Percentiles rank a stretch among this genome's conserved stretches.
Conservation (phyloP, 495 filamentous ascomycete species). For the Annulohypoxylon moriforme region DNA sequence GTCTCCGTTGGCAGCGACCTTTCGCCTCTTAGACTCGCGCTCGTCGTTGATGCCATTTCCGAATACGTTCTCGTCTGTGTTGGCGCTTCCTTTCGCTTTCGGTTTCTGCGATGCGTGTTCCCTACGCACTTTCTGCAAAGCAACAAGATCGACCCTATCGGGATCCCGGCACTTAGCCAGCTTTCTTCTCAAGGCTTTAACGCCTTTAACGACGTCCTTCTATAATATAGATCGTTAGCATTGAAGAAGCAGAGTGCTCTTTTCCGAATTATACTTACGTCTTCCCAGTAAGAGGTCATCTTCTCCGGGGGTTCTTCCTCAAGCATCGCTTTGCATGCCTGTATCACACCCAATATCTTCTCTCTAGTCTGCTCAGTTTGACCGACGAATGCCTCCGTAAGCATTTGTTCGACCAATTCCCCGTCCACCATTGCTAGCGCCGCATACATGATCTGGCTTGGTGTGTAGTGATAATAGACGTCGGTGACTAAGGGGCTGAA, state of each 20-base stretch:
- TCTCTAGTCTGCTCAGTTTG: conserved; percentile 52
- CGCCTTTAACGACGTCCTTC: conserved; percentile 53
- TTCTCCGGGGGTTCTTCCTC: conserved; percentile 59
- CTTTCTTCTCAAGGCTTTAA: conserved; percentile 74
- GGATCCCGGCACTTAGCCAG: conserved; percentile 83
- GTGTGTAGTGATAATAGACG: conserved; percentile 95
- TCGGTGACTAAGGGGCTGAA: conserved; percentile 86
- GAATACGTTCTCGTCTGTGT: conserved; percentile 58
- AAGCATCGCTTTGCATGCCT: conserved; percentile 64
- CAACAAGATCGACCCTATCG: conserved; percentile 69
- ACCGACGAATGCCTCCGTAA: conserved; percentile 72
- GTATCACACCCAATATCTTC: conserved; percentile 61
- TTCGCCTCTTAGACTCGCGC: conserved; percentile 68
- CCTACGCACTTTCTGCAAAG: conserved; percentile 62
- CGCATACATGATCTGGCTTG: conserved; percentile 90
- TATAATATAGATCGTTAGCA: conserved; percentile 49
- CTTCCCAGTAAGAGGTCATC: conserved; percentile 55
- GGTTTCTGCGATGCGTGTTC: conserved; percentile 58
- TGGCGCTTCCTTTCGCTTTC: conserved; percentile 53
- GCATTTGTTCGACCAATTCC: conserved; percentile 75
- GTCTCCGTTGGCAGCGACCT: conserved; percentile 65
- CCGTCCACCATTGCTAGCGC: conserved; percentile 79
- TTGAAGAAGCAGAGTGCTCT: conserved; percentile 1
- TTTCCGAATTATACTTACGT: conserved; percentile 43
- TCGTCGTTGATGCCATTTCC: conserved; percentile 46